Evolutionary conservation across 192 early-diverging fungal species (phyloP).

Genomic region (Coemansia sp.): DNA sequence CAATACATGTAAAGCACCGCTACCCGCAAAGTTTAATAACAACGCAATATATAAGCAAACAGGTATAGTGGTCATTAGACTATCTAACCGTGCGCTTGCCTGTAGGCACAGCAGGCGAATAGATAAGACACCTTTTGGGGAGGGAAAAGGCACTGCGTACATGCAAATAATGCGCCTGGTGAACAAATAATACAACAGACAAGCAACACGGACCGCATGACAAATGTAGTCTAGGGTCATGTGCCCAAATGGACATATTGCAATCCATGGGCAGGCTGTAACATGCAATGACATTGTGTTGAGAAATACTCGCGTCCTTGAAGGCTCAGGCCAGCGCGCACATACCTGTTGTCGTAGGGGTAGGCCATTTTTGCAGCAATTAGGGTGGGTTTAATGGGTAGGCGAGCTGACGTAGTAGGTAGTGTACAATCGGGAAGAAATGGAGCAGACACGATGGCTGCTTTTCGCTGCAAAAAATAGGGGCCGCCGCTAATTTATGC

Average conservation of each 20-base stretch:
- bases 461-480: not conserved
- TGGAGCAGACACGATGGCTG: not conserved
- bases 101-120: not conserved
- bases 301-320: too few species aligned
- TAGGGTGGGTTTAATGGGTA: too few species aligned
- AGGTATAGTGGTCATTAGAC: conserved; percentile 1
- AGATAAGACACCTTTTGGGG: not conserved
- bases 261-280: not conserved
- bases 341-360: conserved; percentile 46
- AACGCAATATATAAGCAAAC: not conserved
- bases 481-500: not conserved
- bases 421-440: not conserved
- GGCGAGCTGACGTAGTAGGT: not conserved
- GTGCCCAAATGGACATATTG: not conserved
- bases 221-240: not conserved
- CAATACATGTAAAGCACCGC: not conserved
- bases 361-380: conserved; percentile 38
- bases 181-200: too few species aligned
- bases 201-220: conserved; percentile 4
- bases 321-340: not conserved
- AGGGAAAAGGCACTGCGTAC: not conserved
- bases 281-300: too few species aligned
- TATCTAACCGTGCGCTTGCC: not conserved
- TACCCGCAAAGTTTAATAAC: not conserved
- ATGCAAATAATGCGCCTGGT: conserved; percentile 2